phyloP scores from a whole-genome alignment of 1,139 yeast genomes.

The Debaryomyces sp. region DNA sequence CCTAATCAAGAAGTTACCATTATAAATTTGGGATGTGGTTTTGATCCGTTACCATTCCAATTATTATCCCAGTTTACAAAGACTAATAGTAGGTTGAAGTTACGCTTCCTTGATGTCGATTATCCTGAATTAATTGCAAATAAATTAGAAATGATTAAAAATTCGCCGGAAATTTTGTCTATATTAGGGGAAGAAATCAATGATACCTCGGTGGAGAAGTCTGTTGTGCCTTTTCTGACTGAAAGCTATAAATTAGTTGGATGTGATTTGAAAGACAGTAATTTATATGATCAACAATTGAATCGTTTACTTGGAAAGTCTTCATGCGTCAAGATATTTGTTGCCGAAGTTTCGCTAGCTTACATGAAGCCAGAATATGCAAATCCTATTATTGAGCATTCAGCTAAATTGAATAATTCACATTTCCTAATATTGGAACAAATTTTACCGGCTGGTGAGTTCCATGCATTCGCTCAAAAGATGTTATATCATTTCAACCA shows the following conservation, averaged over 20 bases:
- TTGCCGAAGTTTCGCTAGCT: constrained; percentile 84
- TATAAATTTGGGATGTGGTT: constrained; percentile 82
- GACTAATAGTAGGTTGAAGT: constrained; percentile 21
- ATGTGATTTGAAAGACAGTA: constrained; percentile 64
- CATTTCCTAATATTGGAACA: constrained; percentile 76
- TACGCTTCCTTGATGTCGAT: constrained; percentile 70
- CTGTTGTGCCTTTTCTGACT: constrained; percentile 35
- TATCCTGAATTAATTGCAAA: constrained; percentile 66
- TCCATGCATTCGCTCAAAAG: constrained; percentile 71
- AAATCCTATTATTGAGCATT: constrained; percentile 59
- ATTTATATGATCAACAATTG: constrained; percentile 43
- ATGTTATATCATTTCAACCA: constrained; percentile 75
- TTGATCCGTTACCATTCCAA: constrained; percentile 77
- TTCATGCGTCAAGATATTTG: constrained; percentile 53
- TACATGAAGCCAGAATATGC: constrained; percentile 75
- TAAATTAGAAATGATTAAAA: constrained; percentile 54
- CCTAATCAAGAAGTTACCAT: constrained; percentile 36
- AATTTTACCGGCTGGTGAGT: constrained; percentile 61
- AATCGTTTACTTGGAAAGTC: constrained; percentile 21
- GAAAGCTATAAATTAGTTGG: constrained; percentile 61
- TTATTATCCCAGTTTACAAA: constrained; percentile 35
- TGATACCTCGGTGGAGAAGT: constrained; percentile 6
- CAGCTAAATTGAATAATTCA: constrained; percentile 50
- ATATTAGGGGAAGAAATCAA: constrained; percentile 43
- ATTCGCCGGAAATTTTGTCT: constrained; percentile 47